Conservation (phyloP, 139 green algal genomes). For the Auxenochlorella protothecoides region DNA sequence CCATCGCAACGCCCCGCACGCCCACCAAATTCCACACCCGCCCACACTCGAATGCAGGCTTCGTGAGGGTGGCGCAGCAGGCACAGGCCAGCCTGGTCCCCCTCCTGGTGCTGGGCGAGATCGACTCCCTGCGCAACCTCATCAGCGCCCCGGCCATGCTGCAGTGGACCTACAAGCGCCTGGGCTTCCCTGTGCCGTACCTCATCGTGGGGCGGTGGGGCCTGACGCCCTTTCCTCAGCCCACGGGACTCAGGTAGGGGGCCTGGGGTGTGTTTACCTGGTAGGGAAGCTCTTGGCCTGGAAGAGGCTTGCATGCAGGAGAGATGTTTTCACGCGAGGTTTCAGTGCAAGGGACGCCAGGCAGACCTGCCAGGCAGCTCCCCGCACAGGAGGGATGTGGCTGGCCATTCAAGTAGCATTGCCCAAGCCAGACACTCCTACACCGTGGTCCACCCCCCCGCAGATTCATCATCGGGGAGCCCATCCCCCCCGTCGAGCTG, state of each 20-base stretch:
- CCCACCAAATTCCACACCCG: no score
- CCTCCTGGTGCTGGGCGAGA: conserved; percentile 66
- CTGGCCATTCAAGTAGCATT: no score
- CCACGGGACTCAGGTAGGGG: conserved; percentile 16
- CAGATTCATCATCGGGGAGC: conserved; percentile 56
- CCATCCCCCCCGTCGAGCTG: conserved; percentile 34
- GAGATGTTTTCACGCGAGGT: no score
- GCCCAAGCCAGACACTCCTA: no score
- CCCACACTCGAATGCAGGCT: conserved; percentile 24
- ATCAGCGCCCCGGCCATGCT: conserved; percentile 50
- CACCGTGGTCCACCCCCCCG: neutral
- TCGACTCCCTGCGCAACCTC: conserved; percentile 45
- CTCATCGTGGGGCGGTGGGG: conserved; percentile 51
- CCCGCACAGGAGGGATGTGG: no score
- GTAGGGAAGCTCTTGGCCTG: no score
- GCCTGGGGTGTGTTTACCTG: no score
- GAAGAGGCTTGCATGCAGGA: no score
- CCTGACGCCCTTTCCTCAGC: conserved; percentile 51
- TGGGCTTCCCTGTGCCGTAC: conserved; percentile 60
- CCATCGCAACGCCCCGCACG: no score
- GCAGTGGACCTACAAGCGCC: conserved; percentile 57
- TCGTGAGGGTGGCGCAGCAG: conserved; percentile 65
- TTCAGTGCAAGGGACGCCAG: no score
- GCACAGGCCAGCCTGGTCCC: conserved; percentile 62
- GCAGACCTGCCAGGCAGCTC: no score